phyloP scores from a whole-genome alignment of 2,329 filamentous ascomycete species.

The Zymoseptoria brevis region DNA sequence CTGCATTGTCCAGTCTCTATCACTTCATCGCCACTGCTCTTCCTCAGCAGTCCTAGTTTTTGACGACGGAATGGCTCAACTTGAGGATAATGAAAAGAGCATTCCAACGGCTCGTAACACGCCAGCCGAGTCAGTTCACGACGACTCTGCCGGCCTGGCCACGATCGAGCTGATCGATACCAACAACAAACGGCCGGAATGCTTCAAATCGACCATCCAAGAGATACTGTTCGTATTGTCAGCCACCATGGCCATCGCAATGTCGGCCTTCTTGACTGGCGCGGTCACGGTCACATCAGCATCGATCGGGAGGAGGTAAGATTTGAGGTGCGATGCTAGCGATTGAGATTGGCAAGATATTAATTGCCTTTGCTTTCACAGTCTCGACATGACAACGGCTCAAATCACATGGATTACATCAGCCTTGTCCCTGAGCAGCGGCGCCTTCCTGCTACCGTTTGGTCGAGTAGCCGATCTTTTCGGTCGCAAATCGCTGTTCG shows the following conservation, averaged over 20 bases:
- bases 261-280: conserved; percentile 53
- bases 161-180: conserved; percentile 14
- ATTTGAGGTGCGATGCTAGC: not conserved
- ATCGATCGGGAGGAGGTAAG: conserved; percentile 41
- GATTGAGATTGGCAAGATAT: not conserved
- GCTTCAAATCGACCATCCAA: conserved; percentile 55
- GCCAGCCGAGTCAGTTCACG: not conserved
- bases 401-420: conserved; percentile 62
- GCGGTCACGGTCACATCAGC: conserved; percentile 55
- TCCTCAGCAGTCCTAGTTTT: not conserved
- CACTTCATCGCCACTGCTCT: not conserved
- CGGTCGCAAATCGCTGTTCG: conserved; percentile 52
- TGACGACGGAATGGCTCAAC: conserved; percentile 1
- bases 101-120: not conserved
- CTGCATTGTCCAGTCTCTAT: not conserved
- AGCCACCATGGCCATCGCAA: conserved; percentile 59
- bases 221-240: conserved; percentile 59
- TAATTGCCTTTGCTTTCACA: conserved; percentile 21
- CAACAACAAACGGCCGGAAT: conserved; percentile 41
- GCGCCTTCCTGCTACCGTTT: conserved; percentile 59
- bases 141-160: conserved; percentile 1
- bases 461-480: conserved; percentile 59
- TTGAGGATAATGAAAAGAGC: conserved; percentile 6
- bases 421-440: conserved; percentile 54
- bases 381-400: conserved; percentile 55